These are phyloP conservation scores for Neocucurbitaria cava DNA, from an alignment of 2,329 filamentous ascomycete genomes.

Conservation along the genomic window DNA sequence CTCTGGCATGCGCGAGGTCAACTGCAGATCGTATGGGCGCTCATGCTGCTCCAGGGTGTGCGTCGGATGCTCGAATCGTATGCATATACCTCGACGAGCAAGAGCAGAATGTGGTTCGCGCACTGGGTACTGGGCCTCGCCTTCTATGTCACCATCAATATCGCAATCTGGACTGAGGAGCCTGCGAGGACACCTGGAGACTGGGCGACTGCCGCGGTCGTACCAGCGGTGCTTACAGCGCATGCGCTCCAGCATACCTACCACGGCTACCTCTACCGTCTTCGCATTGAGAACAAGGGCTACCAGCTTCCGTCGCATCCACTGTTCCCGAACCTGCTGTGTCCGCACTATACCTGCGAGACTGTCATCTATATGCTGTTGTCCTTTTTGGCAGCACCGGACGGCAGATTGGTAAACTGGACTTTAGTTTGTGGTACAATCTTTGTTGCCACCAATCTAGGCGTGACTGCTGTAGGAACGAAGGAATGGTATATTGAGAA, in stretches of 20 bases:
- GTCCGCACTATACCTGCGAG: conserved; percentile 92
- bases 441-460: conserved; percentile 82
- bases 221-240: conserved; percentile 71
- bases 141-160: conserved; percentile 77
- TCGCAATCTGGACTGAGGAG: conserved; percentile 86
- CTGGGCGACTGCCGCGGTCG: conserved; percentile 61
- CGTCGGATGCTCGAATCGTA: conserved; percentile 80
- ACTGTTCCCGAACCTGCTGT: conserved; percentile 75
- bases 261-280: conserved; percentile 55
- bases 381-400: conserved; percentile 74
- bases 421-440: conserved; percentile 73
- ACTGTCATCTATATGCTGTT: conserved; percentile 84
- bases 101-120: conserved; percentile 81
- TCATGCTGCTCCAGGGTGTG: conserved; percentile 77
- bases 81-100: conserved; percentile 70
- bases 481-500: conserved; percentile 61
- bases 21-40: conserved; percentile 69
- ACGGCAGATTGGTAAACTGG: conserved; percentile 69
- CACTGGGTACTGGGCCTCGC: conserved; percentile 81
- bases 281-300: conserved; percentile 58
- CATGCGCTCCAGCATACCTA: conserved; percentile 74
- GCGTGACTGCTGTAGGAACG: conserved; percentile 79
- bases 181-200: conserved; percentile 42
- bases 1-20: conserved; percentile 55
- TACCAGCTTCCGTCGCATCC: conserved; percentile 81